Percentiles rank a stretch among this genome's conserved stretches.
These are phyloP conservation scores for Fragaria nilgerrensis DNA, from an alignment of 306 rosid genomes.

Conservation along the genomic window DNA sequence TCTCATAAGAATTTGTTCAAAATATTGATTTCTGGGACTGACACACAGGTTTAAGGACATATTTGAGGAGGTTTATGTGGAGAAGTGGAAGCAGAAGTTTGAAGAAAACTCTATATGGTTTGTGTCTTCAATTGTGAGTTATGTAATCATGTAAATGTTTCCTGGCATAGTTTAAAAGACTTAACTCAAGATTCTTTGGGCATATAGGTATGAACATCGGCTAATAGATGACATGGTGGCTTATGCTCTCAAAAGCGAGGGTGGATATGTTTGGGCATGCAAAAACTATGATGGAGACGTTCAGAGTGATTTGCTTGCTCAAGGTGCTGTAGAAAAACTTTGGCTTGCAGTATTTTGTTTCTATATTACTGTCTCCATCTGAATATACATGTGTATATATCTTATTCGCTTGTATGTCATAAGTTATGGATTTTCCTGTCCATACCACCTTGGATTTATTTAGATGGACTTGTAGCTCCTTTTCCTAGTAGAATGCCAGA, in stretches of 20 bases:
- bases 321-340: conserved; percentile 51
- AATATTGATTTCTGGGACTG: conserved; percentile 21
- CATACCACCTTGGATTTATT: background rate
- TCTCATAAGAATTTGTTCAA: conserved; percentile 5
- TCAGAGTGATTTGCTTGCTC: conserved; percentile 97
- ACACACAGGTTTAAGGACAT: conserved; percentile 86
- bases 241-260: conserved; percentile 88
- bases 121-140: conserved; percentile 23
- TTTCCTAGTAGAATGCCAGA: background rate
- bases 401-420: background rate
- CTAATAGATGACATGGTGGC: conserved; percentile 99
- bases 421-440: background rate
- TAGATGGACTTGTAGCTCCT: background rate
- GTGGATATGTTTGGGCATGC: conserved; percentile 99
- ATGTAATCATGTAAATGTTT: conserved; percentile 8
- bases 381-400: background rate
- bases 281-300: conserved; percentile 98
- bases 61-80: conserved; percentile 87
- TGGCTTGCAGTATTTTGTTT: background rate
- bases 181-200: conserved; percentile 27
- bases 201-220: conserved; percentile 93
- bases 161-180: conserved; percentile 17
- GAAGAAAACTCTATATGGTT: conserved; percentile 91
- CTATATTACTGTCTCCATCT: background rate
- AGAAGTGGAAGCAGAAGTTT: conserved; percentile 81